These are phyloP conservation scores for Crassisporium funariophilum DNA, from an alignment of 768 basidiomycete genomes.

Conservation along the genomic window DNA sequence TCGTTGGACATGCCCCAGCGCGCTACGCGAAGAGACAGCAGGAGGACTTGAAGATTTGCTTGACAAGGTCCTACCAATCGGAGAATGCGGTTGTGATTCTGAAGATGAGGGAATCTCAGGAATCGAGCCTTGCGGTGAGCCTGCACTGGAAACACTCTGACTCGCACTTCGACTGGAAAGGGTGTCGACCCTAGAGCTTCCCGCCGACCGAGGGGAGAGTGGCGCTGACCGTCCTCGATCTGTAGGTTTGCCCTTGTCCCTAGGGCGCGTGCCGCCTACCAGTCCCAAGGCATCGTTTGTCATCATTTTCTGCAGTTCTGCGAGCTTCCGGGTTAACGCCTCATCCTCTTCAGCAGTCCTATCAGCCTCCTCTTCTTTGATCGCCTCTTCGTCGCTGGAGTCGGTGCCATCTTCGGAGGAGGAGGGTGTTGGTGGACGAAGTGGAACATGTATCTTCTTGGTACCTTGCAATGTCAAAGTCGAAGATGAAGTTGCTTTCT, in stretches of 20 bases:
- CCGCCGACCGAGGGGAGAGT: conserved; percentile 36
- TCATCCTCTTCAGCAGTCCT: conserved; percentile 68
- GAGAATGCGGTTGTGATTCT: conserved; percentile 56
- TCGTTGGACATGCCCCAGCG: conserved; percentile 50
- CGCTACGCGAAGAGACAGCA: conserved; percentile 55
- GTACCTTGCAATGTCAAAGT: conserved; percentile 67
- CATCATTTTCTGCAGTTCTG: conserved; percentile 70
- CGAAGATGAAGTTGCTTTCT: conserved; percentile 67
- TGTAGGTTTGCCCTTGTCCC: conserved; percentile 41
- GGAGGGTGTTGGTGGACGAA: conserved; percentile 50
- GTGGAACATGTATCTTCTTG: conserved; percentile 37
- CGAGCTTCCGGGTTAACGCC: conserved; percentile 64
- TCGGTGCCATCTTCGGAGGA: conserved; percentile 55
- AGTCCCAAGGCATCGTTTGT: conserved; percentile 75
- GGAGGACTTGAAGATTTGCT: conserved; percentile 67
- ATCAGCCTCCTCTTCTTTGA: conserved; percentile 71
- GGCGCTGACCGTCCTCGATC: conserved; percentile 45
- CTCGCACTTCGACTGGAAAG: conserved; percentile 54
- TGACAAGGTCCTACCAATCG: conserved; percentile 52
- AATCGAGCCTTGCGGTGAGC: conserved; percentile 77
- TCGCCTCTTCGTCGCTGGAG: conserved; percentile 63
- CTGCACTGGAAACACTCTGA: conserved; percentile 73
- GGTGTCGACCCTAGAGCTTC: conserved; percentile 32
- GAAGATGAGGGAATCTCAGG: conserved; percentile 79
- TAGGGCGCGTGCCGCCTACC: conserved; percentile 45